These are phyloP conservation scores for Crucihimalaya himalaica DNA, from an alignment of 345 rosid genomes.

Conservation along the genomic window DNA sequence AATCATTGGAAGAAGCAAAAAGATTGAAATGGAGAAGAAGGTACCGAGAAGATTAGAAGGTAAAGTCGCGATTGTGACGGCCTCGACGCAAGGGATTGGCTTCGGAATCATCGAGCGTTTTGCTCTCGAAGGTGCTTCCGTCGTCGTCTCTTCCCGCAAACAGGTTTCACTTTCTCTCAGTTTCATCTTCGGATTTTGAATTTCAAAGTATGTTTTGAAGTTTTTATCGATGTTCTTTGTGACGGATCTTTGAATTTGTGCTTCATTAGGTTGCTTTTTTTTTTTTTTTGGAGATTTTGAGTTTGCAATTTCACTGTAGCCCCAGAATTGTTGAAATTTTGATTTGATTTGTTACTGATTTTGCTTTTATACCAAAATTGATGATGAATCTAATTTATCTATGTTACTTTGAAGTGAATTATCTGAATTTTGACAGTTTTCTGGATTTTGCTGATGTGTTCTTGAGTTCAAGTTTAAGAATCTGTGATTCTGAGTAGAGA, in stretches of 20 bases:
- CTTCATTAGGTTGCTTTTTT: background rate
- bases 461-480: background rate
- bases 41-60: conserved; percentile 61
- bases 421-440: background rate
- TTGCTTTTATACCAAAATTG: background rate
- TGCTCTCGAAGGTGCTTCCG: conserved; percentile 62
- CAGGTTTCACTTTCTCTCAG: conserved; percentile 31
- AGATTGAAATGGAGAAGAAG: conserved; percentile 44
- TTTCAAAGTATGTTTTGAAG: background rate
- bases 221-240: background rate
- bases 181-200: background rate
- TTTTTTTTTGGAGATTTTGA: too few relatives aligned
- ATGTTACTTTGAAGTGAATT: background rate
- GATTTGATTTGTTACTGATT: background rate
- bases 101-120: conserved; percentile 72
- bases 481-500: background rate
- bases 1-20: background rate
- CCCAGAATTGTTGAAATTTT: background rate
- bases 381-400: background rate
- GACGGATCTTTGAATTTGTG: background rate
- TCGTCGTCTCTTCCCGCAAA: conserved; percentile 46
- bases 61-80: conserved; percentile 87
- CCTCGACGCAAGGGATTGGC: conserved; percentile 97
- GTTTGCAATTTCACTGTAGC: background rate
- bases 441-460: too few relatives aligned